Evolutionary conservation across 306 rosid species (phyloP).

Genomic region (Cicer judaicum): DNA sequence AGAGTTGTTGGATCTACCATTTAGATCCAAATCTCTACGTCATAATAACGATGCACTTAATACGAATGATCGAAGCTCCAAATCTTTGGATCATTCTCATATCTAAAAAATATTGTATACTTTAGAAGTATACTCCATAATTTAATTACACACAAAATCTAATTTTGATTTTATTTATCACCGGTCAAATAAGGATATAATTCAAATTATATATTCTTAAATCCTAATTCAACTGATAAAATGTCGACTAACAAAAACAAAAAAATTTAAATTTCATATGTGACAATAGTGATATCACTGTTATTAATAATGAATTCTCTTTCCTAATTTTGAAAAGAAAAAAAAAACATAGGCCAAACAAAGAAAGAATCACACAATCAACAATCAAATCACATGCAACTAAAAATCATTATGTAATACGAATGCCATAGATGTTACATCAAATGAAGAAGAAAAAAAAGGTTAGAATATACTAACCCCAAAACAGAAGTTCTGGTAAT

Average conservation of each 20-base stretch:
- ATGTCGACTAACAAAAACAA: too few relatives aligned
- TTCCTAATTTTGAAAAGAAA: too few relatives aligned
- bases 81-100: neutral
- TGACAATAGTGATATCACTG: too few relatives aligned
- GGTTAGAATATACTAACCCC: conserved; percentile 70
- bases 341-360: neutral
- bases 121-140: neutral
- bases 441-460: conserved; percentile 19
- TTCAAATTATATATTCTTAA: too few relatives aligned
- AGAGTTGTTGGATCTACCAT: neutral
- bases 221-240: too few relatives aligned
- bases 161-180: neutral
- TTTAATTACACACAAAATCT: neutral
- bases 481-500: conserved; percentile 61
- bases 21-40: neutral
- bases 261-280: too few relatives aligned
- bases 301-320: too few relatives aligned
- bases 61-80: neutral
- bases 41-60: neutral
- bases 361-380: neutral
- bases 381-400: conserved; percentile 3
- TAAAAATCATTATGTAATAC: conserved; percentile 7
- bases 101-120: neutral
- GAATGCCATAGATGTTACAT: conserved; percentile 28
- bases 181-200: neutral